Base-by-base conservation (phyloP, 73 alveolate species). In the Blepharisma japonicum region DNA sequence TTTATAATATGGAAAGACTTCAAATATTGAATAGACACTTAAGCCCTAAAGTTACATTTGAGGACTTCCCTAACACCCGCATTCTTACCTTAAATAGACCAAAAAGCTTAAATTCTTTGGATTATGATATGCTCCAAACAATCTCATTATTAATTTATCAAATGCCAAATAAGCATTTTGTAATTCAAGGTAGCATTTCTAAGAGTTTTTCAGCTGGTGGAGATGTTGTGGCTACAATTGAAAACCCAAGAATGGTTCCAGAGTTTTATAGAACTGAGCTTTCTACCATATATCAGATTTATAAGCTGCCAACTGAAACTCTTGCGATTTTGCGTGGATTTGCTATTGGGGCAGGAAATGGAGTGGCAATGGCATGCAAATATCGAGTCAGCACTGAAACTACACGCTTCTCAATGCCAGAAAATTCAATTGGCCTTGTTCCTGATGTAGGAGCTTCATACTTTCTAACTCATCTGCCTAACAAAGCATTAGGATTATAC, bases 271-370 rank as follows among this genome's bases (percentile, higher is more conserved):
- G 74, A 4, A 61, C 74, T 18, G 74, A 61, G 47, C 23, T 61
- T 14, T 14, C 46, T 8, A 61, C 74, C 23, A 14, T 61, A 8
- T 61, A 18, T 39, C 39, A 20, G 2, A 25, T 25, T 2, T 14
- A 39, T 61, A 14, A 61, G 5, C 49, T 2, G 2, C 48, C 49
- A 20, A 25, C 14, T 14, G 42, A 32, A 32, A 61, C 74, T 14
- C 14, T 61, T 25, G 74, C 47, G n/a, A 14, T 61, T 14, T 14
- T 61, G 74, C 74, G 23, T 14, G 74, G 74, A 18, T 61, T 61
- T 25, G 38, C 74, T 18, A 61, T 61, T 25, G 74, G 74, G 18
- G 74, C 74, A 20, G 74, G 74, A 20, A 61, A 61, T 25, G 74
- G 74, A 0, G 18, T 61, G 2, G 74, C 74, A 9, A 61, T 61